Base-by-base conservation (phyloP, 2,329 filamentous ascomycete genomes). In the Xylariaceae sp. region DNA sequence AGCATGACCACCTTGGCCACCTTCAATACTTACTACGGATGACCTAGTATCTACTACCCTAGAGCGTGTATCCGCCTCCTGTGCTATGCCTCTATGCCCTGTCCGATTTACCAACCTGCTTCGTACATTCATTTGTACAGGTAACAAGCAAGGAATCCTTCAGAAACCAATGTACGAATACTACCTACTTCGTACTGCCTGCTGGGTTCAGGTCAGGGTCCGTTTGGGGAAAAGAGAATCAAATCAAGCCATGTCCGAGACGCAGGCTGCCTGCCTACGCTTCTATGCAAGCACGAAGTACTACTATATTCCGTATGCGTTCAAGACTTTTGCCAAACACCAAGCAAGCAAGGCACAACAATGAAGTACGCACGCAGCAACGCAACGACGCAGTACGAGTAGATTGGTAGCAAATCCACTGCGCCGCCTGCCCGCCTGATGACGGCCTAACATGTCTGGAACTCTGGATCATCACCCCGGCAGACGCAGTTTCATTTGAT, bases 401-500 rank as follows among this genome's bases (percentile, higher is more conserved):
- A 30, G 23, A 5, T 30, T 30, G 23, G 23, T 30, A 39, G 51
- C 56, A 47, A 61, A 58, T 53, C 53, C 51, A 56, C 45, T 50
- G 49, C 39, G 48, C 51, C 56, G 57, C 57, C 54, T 45, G 57
- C 55, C 51, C 34, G 50, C 48, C 55, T 58, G 61, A 51, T 51
- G 13, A 51, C 49, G 23, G 49, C 49, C 49, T 51, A 23, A 51
- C 49, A 10, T 51, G 49, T 51, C 49, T 51, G 49, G 30, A 51
- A 13, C 49, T 35, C 49, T 51, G 49, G 49, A 51, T 35, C 49
- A 51, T 35, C 49, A 37, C 42, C 39, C 52, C 55, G 59, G 56
- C 42, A 57, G 47, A 53, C 56, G 48, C 56, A 59, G 51, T 23
- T 4, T 54, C 56, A 48, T 51, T 54, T 54, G 45, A 59, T 61